Evolutionary conservation across 2,329 filamentous ascomycete species (phyloP).

Genomic region (Hansfordia pulvinata): DNA sequence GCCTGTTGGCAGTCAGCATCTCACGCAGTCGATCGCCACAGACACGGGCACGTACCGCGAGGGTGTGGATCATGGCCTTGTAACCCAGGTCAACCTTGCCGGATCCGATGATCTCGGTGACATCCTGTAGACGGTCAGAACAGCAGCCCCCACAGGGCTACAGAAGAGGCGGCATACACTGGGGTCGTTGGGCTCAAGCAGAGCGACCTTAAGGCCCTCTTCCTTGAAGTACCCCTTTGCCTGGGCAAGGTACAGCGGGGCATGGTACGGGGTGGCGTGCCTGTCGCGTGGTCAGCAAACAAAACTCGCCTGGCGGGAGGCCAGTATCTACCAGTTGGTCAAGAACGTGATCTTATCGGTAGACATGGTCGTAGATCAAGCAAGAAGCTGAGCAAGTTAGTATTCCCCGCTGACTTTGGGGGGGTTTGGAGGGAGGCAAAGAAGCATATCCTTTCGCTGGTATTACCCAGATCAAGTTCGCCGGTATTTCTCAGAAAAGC

Average conservation of each 20-base stretch:
- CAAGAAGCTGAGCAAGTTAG: constrained; percentile 34
- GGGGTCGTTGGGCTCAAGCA: constrained; percentile 67
- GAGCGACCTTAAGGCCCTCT: constrained; percentile 63
- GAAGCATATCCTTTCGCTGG: constrained; percentile 82
- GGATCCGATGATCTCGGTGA: constrained; percentile 68
- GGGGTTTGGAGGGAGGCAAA: constrained; percentile 28
- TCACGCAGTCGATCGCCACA: not conserved
- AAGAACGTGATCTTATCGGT: constrained; percentile 78
- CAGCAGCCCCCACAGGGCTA: too few relatives aligned
- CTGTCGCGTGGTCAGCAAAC: constrained; percentile 23
- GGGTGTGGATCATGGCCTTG: constrained; percentile 76
- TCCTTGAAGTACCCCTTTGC: constrained; percentile 63
- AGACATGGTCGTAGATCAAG: constrained; percentile 47
- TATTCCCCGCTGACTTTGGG: constrained; percentile 15
- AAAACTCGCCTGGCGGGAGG: constrained; percentile 3
- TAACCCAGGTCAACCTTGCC: constrained; percentile 67
- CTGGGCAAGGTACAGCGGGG: constrained; percentile 64
- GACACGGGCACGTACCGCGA: constrained; percentile 37
- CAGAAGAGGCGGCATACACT: constrained; percentile 37
- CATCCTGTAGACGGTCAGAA: too few relatives aligned
- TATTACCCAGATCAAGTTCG: constrained; percentile 82
- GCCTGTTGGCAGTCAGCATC: constrained; percentile 29
- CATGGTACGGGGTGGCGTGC: constrained; percentile 74
- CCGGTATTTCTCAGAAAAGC: constrained; percentile 75
- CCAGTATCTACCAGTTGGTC: constrained; percentile 56